Conservation (phyloP, 225 moss, liverwort and hornwort species). For the Lunularia cruciata region DNA sequence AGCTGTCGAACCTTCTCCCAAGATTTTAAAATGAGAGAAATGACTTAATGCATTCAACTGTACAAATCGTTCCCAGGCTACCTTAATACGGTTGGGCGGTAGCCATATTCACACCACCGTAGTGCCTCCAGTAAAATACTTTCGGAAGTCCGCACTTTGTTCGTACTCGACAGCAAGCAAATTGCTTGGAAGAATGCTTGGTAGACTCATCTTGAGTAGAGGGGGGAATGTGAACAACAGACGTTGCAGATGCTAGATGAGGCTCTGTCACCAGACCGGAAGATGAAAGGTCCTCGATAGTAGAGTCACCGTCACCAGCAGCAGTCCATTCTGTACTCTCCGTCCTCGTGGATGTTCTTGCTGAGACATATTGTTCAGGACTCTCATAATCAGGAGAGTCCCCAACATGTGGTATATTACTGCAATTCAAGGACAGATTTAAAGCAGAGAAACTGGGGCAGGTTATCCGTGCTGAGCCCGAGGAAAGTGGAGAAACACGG, state of each 20-base stretch:
- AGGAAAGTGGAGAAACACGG: constrained; percentile 75
- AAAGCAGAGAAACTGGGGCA: constrained; percentile 81
- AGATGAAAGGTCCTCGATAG: constrained; percentile 37
- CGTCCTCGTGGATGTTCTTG: constrained; percentile 43
- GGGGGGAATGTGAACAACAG: constrained; percentile 9
- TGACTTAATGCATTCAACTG: constrained; percentile 16
- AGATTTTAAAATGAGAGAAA: constrained; percentile 6
- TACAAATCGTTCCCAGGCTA: constrained; percentile 23
- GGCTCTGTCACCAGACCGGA: constrained; percentile 21
- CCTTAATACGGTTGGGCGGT: constrained; percentile 26
- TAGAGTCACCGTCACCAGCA: constrained; percentile 42
- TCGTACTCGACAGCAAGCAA: constrained; percentile 43
- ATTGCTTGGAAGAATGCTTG: constrained; percentile 35
- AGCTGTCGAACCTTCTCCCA: neutral
- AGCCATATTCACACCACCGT: constrained; percentile 37
- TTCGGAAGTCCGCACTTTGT: constrained; percentile 50
- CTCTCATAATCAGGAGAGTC: constrained; percentile 40
- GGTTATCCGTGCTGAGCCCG: constrained; percentile 67
- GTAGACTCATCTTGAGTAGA: constrained; percentile 34
- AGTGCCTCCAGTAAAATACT: constrained; percentile 53
- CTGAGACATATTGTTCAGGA: constrained; percentile 43
- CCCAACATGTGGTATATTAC: constrained; percentile 25
- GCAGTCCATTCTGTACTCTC: constrained; percentile 45
- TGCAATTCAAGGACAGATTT: constrained; percentile 51
- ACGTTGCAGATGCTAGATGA: constrained; percentile 25